Conservation (phyloP, 345 rosid species). For the Hibiscus mutabilis region DNA sequence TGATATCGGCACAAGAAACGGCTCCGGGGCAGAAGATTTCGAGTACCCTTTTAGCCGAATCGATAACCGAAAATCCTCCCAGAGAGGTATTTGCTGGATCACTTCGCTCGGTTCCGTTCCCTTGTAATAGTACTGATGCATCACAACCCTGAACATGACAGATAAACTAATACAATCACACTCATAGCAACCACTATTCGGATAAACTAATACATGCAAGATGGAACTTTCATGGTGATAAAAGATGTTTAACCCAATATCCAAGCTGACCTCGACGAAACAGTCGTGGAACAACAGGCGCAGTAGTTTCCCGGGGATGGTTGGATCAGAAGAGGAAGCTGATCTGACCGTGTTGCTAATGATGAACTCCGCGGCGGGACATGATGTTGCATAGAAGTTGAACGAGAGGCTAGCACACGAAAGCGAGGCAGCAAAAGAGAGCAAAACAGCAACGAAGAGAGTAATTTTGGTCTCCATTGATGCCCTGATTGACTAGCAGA, state of each 20-base stretch:
- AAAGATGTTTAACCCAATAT: too few relatives aligned
- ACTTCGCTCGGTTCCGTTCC: conserved; percentile 68
- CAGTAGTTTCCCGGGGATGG: conserved; percentile 81
- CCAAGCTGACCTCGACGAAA: conserved; percentile 60
- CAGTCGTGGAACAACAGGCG: conserved; percentile 88
- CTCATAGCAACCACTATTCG: too few relatives aligned
- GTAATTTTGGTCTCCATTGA: conserved; percentile 31
- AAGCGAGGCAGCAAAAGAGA: conserved; percentile 18
- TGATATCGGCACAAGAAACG: conserved; percentile 68
- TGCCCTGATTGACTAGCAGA: not conserved
- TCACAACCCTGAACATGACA: conserved; percentile 61
- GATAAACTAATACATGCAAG: not conserved
- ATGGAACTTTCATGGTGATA: not conserved
- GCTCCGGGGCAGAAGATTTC: conserved; percentile 61
- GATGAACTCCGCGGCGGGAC: conserved; percentile 66
- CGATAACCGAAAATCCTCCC: conserved; percentile 54
- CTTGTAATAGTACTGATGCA: conserved; percentile 74
- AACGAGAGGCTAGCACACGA: conserved; percentile 39
- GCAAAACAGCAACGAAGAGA: conserved; percentile 16
- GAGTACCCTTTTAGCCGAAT: conserved; percentile 54
- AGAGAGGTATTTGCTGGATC: conserved; percentile 77
- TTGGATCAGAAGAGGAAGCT: conserved; percentile 55
- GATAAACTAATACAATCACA: not conserved
- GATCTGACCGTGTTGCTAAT: conserved; percentile 60
- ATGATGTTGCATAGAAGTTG: conserved; percentile 65